These are phyloP conservation scores for Brettanomyces nanus DNA, from an alignment of 805 yeast genomes.

Conservation along the genomic window DNA sequence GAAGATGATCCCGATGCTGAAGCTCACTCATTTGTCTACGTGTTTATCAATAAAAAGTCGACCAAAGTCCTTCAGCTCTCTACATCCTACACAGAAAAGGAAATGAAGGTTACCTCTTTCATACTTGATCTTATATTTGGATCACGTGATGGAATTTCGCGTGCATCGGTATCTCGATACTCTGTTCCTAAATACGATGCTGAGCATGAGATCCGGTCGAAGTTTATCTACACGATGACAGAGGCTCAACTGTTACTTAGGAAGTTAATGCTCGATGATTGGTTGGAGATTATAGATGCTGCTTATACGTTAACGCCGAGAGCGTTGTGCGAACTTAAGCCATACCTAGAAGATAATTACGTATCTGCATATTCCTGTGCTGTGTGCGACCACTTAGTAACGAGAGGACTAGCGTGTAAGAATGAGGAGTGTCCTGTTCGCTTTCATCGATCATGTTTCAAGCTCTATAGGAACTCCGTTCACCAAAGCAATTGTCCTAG, in stretches of 20 bases:
- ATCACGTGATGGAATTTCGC: constrained; percentile 9
- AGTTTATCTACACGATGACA: constrained; percentile 6
- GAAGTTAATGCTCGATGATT: constrained; percentile 40
- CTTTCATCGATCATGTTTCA: constrained; percentile 43
- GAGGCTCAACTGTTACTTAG: constrained; percentile 33
- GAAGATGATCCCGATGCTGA: constrained; percentile 9
- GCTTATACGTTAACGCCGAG: constrained; percentile 32
- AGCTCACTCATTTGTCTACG: constrained; percentile 24
- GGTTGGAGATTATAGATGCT: constrained; percentile 35
- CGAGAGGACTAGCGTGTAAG: constrained; percentile 40
- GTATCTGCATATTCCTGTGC: constrained; percentile 28
- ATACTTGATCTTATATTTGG: constrained; percentile 32
- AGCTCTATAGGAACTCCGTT: constrained; percentile 29
- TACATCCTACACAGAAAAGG: constrained; percentile 28
- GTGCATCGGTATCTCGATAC: constrained; percentile 17
- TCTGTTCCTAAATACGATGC: constrained; percentile 29
- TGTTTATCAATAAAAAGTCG: constrained; percentile 32
- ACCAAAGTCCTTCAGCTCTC: constrained; percentile 31
- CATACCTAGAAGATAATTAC: constrained; percentile 34
- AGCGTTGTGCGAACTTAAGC: constrained; percentile 39
- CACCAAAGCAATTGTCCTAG: constrained; percentile 27
- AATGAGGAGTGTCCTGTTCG: constrained; percentile 27
- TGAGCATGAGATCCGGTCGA: constrained; percentile 12
- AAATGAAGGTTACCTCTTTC: constrained; percentile 39
- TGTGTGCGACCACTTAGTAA: constrained; percentile 46